A percentile compares a stretch with the other conserved stretches of the same genome.
These are phyloP conservation scores for Alnus glutinosa DNA, from an alignment of 306 rosid genomes.

Conservation along the genomic window DNA sequence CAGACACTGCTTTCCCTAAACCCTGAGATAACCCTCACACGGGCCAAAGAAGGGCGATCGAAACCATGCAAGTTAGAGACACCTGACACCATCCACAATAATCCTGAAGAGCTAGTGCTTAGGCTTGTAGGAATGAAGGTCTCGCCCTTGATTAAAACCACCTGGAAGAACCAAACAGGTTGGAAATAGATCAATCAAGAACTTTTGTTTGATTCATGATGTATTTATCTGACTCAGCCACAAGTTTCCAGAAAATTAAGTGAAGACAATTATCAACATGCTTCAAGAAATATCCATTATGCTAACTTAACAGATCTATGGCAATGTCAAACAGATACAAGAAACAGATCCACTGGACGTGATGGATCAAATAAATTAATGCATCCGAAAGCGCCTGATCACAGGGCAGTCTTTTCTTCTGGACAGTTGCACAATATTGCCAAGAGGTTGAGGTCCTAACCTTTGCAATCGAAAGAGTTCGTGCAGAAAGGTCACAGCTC, in stretches of 20 bases:
- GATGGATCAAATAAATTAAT: background rate
- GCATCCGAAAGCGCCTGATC: background rate
- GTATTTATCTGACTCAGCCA: background rate
- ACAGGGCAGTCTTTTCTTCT: background rate
- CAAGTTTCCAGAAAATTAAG: background rate
- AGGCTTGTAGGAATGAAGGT: slow-evolving; percentile 81
- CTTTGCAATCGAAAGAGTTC: slow-evolving; percentile 61
- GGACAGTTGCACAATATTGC: background rate
- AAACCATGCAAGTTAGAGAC: slow-evolving; percentile 62
- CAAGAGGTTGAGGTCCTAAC: slow-evolving; percentile 37
- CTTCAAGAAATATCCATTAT: background rate
- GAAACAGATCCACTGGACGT: background rate
- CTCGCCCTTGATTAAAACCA: slow-evolving; percentile 60
- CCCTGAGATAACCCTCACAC: slow-evolving; percentile 61
- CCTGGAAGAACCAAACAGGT: slow-evolving; percentile 44
- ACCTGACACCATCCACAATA: slow-evolving; percentile 87
- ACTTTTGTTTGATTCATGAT: background rate
- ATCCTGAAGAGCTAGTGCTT: slow-evolving; percentile 41
- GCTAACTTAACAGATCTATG: slow-evolving; percentile 1
- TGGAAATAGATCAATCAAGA: background rate
- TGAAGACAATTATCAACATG: background rate
- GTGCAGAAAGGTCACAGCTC: slow-evolving; percentile 57
- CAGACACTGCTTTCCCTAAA: slow-evolving; percentile 25
- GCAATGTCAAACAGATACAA: slow-evolving; percentile 12
- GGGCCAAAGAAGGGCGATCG: slow-evolving; percentile 50